phyloP scores from a whole-genome alignment of 441 rosid genomes.

The Populus hybrid region DNA sequence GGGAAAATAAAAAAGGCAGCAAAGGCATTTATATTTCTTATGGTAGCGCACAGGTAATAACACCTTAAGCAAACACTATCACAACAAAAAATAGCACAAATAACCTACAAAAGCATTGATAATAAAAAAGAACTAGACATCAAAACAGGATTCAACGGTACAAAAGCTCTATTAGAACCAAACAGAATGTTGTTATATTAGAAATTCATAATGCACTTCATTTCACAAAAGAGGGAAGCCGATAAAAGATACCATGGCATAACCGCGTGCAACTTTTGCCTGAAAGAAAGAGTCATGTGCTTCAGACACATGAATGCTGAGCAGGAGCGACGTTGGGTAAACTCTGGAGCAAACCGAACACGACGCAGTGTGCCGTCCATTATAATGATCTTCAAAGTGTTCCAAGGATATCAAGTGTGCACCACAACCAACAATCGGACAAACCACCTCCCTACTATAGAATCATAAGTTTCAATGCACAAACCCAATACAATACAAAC shows the following conservation, averaged over 20 bases:
- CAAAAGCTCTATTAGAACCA: slow-evolving; percentile 1
- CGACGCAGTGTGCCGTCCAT: slow-evolving; percentile 73
- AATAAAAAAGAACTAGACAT: not conserved
- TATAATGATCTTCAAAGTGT: slow-evolving; percentile 82
- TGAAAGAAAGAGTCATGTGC: slow-evolving; percentile 91
- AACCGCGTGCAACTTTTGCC: slow-evolving; percentile 90
- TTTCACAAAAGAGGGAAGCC: not conserved
- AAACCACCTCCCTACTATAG: slow-evolving; percentile 70
- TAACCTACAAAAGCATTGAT: not conserved
- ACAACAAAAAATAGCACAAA: not conserved
- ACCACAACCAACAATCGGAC: slow-evolving; percentile 86
- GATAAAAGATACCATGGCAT: slow-evolving; percentile 58
- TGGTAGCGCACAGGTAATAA: not conserved
- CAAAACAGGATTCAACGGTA: not conserved
- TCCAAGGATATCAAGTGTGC: slow-evolving; percentile 61
- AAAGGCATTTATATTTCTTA: not conserved
- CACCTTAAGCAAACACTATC: not conserved
- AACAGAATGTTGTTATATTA: not conserved
- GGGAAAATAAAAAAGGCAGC: not conserved
- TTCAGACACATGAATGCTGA: slow-evolving; percentile 86
- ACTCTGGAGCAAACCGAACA: slow-evolving; percentile 89
- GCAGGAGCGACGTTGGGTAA: slow-evolving; percentile 77
- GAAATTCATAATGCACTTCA: not conserved
- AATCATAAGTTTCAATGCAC: slow-evolving; percentile 23
- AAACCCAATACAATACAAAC: not conserved